Evolutionary conservation across 2,329 filamentous ascomycete genomes (phyloP).

Genomic region (Stagonosporopsis rhizophila): DNA sequence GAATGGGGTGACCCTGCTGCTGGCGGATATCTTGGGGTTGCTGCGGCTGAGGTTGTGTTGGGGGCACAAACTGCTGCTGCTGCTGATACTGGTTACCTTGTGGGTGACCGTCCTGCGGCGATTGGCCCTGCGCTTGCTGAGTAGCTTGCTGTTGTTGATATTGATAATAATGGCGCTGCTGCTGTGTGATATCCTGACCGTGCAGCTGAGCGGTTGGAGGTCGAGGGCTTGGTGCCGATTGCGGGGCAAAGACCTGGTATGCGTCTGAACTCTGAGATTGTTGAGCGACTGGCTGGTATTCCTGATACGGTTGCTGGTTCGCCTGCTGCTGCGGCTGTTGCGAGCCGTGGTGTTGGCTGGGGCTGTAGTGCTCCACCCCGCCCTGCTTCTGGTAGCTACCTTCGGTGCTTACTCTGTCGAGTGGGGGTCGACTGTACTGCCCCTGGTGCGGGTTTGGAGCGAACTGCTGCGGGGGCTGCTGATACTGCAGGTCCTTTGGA

Average conservation of each 20-base stretch:
- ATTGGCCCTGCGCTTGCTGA: slow-evolving; percentile 36
- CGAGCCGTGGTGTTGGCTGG: slow-evolving; percentile 44
- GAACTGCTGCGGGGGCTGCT: slow-evolving; percentile 30
- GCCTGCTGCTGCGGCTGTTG: slow-evolving; percentile 38
- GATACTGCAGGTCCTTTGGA: slow-evolving; percentile 46
- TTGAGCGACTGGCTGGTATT: slow-evolving; percentile 38
- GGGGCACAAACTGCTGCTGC: slow-evolving; percentile 31
- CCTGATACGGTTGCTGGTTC: slow-evolving; percentile 38
- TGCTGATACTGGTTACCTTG: slow-evolving; percentile 38
- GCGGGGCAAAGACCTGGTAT: slow-evolving; percentile 46
- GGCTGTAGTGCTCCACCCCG: slow-evolving; percentile 51
- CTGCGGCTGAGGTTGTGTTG: slow-evolving; percentile 41
- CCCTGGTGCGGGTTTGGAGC: slow-evolving; percentile 39
- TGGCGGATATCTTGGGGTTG: slow-evolving; percentile 41
- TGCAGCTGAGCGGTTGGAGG: slow-evolving; percentile 41
- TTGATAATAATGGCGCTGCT: slow-evolving; percentile 42
- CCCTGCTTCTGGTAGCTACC: slow-evolving; percentile 48
- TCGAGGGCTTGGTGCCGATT: slow-evolving; percentile 40
- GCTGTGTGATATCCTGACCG: slow-evolving; percentile 33
- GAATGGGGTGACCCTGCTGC: slow-evolving; percentile 35
- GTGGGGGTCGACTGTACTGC: slow-evolving; percentile 46
- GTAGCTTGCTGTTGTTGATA: slow-evolving; percentile 38
- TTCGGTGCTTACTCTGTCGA: slow-evolving; percentile 49
- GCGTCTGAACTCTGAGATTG: slow-evolving; percentile 33
- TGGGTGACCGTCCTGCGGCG: slow-evolving; percentile 35